phyloP scores from a whole-genome alignment of 108 stramenopile genomes.

The Fistulifera solaris region DNA sequence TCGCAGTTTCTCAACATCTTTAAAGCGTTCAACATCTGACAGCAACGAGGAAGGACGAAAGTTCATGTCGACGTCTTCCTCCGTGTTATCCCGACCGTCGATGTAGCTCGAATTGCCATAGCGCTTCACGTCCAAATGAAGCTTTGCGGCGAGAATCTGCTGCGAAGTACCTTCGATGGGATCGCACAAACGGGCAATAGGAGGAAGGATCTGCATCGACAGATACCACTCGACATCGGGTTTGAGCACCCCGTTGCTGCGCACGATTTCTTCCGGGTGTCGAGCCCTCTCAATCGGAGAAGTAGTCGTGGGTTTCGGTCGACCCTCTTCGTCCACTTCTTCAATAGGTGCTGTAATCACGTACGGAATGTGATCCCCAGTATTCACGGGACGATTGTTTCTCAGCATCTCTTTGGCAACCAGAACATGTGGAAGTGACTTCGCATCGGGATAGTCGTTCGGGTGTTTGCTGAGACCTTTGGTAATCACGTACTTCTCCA shows the following conservation, averaged over 20 bases:
- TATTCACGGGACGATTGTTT: slow-evolving; percentile 86
- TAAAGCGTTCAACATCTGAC: slow-evolving; percentile 73
- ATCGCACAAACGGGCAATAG: slow-evolving; percentile 94
- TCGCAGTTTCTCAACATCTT: slow-evolving; percentile 65
- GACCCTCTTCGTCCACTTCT: slow-evolving; percentile 10
- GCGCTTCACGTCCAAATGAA: slow-evolving; percentile 66
- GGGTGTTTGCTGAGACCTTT: slow-evolving; percentile 98
- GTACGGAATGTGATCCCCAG: slow-evolving; percentile 99
- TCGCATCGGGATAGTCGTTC: slow-evolving; percentile 97
- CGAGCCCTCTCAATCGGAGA: slow-evolving; percentile 78
- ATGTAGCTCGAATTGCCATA: slow-evolving; percentile 25
- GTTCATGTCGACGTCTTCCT: slow-evolving; percentile 71
- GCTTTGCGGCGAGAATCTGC: slow-evolving; percentile 57
- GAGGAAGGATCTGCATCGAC: slow-evolving; percentile 94
- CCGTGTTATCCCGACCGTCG: slow-evolving; percentile 21
- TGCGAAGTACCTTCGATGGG: slow-evolving; percentile 93
- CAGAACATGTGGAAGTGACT: slow-evolving; percentile 90
- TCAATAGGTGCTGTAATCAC: slow-evolving; percentile 72
- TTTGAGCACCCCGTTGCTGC: slow-evolving; percentile 68
- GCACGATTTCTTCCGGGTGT: slow-evolving; percentile 87
- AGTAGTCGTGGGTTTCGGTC: slow-evolving; percentile 21
- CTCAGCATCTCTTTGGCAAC: slow-evolving; percentile 95
- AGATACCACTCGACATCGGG: slow-evolving; percentile 97
- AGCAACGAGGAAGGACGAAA: slow-evolving; percentile 67
- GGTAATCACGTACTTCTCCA: slow-evolving; percentile 95